These are phyloP conservation scores for Trichophyton equinum DNA, from an alignment of 2,329 filamentous ascomycete genomes.

Conservation along the genomic window DNA sequence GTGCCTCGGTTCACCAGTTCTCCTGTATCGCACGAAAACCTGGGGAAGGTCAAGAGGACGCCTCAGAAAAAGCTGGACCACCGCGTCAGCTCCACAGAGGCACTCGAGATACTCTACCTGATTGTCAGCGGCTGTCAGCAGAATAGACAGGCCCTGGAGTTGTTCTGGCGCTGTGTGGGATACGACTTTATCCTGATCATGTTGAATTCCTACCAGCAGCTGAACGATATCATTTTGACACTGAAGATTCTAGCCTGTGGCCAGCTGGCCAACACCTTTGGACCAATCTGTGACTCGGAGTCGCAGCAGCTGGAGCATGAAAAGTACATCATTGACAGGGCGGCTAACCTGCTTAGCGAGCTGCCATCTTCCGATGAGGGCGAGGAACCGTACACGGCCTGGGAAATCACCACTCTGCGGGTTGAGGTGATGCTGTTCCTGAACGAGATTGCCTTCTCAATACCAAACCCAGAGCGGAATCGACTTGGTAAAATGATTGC, in stretches of 20 bases:
- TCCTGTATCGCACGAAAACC: conserved; percentile 29
- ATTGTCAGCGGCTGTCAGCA: conserved; percentile 39
- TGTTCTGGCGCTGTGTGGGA: conserved; percentile 46
- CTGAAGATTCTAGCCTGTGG: conserved; percentile 46
- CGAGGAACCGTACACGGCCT: conserved; percentile 24
- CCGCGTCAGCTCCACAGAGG: conserved; percentile 42
- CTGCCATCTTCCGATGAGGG: conserved; percentile 36
- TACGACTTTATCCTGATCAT: conserved; percentile 48
- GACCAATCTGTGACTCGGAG: conserved; percentile 33
- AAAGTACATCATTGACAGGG: conserved; percentile 42
- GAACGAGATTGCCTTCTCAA: conserved; percentile 30
- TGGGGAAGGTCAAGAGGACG: conserved; percentile 29
- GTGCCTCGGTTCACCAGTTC: conserved; percentile 38
- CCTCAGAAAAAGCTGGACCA: conserved; percentile 32
- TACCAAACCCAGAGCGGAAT: conserved; percentile 37
- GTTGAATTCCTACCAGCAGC: conserved; percentile 44
- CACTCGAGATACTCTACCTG: conserved; percentile 42
- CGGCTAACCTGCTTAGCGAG: conserved; percentile 47
- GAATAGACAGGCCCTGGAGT: conserved; percentile 29
- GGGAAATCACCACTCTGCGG: conserved; percentile 32
- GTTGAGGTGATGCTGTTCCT: conserved; percentile 34
- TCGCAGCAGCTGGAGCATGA: conserved; percentile 28
- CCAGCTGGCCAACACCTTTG: conserved; percentile 41
- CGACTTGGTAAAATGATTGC: conserved; percentile 53
- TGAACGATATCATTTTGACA: conserved; percentile 43